Conservation (phyloP, 140 eudicot genomes). For the Flaveria floridana region DNA sequence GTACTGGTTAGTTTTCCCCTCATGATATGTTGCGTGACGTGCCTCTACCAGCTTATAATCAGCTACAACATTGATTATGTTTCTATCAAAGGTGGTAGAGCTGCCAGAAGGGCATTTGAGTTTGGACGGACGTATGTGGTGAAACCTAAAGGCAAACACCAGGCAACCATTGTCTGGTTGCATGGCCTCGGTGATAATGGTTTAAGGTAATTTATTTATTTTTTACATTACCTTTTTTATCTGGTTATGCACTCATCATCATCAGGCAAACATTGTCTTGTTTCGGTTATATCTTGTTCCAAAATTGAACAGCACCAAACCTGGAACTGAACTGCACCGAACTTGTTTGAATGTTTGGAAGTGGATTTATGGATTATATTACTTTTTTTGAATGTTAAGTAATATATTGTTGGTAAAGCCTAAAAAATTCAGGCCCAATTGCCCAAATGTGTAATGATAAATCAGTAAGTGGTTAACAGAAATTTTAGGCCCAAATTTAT, state of each 20-base stretch:
- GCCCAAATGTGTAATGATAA: too few species aligned
- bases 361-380: too few species aligned
- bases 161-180: conserved; percentile 89
- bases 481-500: too few species aligned
- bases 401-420: too few species aligned
- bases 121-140: conserved; percentile 82
- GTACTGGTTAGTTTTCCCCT: conserved; percentile 54
- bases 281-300: too few species aligned
- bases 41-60: neutral
- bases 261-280: too few species aligned
- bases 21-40: neutral
- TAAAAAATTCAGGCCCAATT: too few species aligned
- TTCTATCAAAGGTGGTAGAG: conserved; percentile 47
- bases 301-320: too few species aligned
- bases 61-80: conserved; percentile 9
- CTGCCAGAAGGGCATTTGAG: conserved; percentile 62
- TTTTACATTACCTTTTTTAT: neutral
- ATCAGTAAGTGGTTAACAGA: too few species aligned
- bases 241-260: neutral
- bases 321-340: too few species aligned
- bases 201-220: conserved; percentile 47
- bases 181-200: conserved; percentile 98
- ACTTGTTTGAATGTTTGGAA: too few species aligned
- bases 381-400: too few species aligned
- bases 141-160: conserved; percentile 92